Evolutionary conservation across 1,284 basidiomycete species (phyloP), one percentile per base, ranked within the genome.

Genomic region (Tilletia indica): DNA sequence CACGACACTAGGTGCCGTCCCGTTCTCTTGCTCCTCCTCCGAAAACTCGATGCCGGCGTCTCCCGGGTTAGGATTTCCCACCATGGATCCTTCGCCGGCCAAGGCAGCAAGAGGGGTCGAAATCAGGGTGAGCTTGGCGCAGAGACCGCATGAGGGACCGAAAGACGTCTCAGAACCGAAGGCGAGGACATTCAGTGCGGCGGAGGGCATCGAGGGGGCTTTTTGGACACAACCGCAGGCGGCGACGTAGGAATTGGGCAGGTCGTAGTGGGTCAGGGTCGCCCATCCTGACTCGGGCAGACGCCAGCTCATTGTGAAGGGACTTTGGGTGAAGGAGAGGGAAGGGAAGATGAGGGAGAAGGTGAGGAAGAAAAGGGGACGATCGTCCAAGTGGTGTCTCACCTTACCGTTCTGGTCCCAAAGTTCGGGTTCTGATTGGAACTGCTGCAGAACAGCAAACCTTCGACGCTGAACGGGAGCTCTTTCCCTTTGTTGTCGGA

Each of bases 241-340:
- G 3, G 78, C 80, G 31, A 80, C 61, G 42, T 79, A 81, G 69
- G 73, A 45, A 25, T 39, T 16, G 1, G 80, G 80, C 4, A 80
- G 66, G 36, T 76, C 76, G 73, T 81, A 81, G 70, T 81, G 80
- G 42, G 80, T 81, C 48, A 81, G 9, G 8, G 80, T 80, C 8
- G 67, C 67, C 67, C 67, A 68, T 25, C 67, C 67, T 4, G 67
- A 68, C 34, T 39, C 45, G 31, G 67, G 67, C 16, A 68, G 36
- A 14, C 34, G 48, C 47, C 45, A 68, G 45, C 12, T 45, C 67
- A 38, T 49, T 4, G 42, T 54, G 51, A 45, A 8, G 9, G 25
- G 19, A 63, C 25, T 63, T 11, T 9, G n/a, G 2, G 58, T 9
- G 36, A 63, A 36, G 51, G 51, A 54, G 51, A 54, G 51, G 51